A percentile compares a stretch with the other conserved stretches of the same genome.
Evolutionary conservation across 129 eudicot species (phyloP).

Genomic region (Rutidosis leptorrhynchoides): DNA sequence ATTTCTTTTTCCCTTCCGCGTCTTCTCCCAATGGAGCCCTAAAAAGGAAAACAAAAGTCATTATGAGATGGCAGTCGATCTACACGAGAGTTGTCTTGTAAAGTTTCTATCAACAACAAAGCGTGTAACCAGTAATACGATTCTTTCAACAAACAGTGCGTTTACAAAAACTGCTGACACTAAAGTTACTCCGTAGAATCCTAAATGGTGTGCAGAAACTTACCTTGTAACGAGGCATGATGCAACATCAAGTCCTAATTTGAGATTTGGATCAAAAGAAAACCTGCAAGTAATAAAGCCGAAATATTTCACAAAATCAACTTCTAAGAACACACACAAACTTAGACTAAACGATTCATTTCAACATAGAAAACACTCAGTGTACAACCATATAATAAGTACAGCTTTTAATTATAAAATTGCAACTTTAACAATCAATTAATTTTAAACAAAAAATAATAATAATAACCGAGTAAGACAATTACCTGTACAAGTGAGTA

Average conservation of each 20-base stretch:
- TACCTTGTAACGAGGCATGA: conserved; percentile 94
- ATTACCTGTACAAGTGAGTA: conserved; percentile 81
- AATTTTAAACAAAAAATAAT: neutral
- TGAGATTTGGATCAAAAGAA: conserved; percentile 79
- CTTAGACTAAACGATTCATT: neutral
- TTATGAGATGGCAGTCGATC: neutral
- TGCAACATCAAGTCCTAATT: conserved; percentile 91
- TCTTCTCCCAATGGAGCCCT: conserved; percentile 85
- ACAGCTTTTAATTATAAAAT: neutral
- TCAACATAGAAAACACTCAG: conserved; percentile 9
- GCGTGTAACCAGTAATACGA: neutral
- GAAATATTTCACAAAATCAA: conserved; percentile 21
- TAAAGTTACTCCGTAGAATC: neutral
- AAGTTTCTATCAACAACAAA: conserved; percentile 21
- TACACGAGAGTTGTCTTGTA: neutral
- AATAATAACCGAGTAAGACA: neutral
- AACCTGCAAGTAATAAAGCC: conserved; percentile 51
- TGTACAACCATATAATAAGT: neutral
- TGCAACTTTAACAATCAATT: conserved; percentile 9
- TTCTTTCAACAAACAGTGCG: conserved; percentile 17
- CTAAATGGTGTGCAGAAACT: conserved; percentile 6
- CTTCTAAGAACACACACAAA: neutral
- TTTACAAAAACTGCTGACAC: neutral
- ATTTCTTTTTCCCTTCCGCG: conserved; percentile 89
- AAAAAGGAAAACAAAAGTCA: conserved; percentile 12